A percentile compares a stretch with the other conserved stretches of the same genome.
These are phyloP conservation scores for Triticum dicoccoides DNA, from an alignment of 176 grass and related monocot genomes.

Conservation along the genomic window DNA sequence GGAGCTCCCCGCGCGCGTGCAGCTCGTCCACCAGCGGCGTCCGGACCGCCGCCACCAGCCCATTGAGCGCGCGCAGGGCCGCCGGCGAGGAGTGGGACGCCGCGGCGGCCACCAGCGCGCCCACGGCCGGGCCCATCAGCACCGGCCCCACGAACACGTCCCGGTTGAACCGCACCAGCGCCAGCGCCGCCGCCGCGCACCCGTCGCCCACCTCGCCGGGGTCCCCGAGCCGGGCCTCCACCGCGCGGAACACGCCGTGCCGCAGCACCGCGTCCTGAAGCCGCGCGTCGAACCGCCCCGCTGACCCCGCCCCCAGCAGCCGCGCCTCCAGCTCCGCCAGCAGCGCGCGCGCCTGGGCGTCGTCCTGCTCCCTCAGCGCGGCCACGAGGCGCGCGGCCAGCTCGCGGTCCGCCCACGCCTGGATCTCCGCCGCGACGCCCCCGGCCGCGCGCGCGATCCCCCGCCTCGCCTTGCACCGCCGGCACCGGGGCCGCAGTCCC, in stretches of 20 bases:
- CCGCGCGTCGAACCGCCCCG: conserved; percentile 61
- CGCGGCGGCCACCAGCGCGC: conserved; percentile 35
- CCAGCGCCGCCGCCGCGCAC: conserved; percentile 50
- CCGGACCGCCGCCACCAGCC: conserved; percentile 55
- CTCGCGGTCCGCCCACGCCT: conserved; percentile 71
- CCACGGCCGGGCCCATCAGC: conserved; percentile 68
- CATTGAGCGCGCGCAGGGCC: conserved; percentile 56
- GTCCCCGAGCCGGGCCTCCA: conserved; percentile 49
- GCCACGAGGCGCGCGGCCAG: conserved; percentile 51
- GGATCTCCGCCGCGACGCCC: conserved; percentile 51
- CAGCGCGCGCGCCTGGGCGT: neutral
- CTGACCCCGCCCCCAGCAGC: conserved; percentile 26
- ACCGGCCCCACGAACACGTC: conserved; percentile 86
- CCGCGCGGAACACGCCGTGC: conserved; percentile 56
- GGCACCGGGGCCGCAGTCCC: neutral
- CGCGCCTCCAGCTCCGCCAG: conserved; percentile 45
- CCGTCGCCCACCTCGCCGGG: conserved; percentile 51
- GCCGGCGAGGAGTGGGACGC: conserved; percentile 10
- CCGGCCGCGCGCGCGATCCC: conserved; percentile 42
- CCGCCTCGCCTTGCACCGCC: neutral
- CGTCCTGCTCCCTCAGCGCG: conserved; percentile 29
- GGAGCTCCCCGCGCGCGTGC: conserved; percentile 56
- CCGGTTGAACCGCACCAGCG: conserved; percentile 86
- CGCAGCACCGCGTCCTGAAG: conserved; percentile 68
- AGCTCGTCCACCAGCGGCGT: conserved; percentile 92